Evolutionary conservation across 2,329 filamentous ascomycete genomes (phyloP), one percentile per base, ranked within the genome.

Genomic region (Metarhizium robertsii): DNA sequence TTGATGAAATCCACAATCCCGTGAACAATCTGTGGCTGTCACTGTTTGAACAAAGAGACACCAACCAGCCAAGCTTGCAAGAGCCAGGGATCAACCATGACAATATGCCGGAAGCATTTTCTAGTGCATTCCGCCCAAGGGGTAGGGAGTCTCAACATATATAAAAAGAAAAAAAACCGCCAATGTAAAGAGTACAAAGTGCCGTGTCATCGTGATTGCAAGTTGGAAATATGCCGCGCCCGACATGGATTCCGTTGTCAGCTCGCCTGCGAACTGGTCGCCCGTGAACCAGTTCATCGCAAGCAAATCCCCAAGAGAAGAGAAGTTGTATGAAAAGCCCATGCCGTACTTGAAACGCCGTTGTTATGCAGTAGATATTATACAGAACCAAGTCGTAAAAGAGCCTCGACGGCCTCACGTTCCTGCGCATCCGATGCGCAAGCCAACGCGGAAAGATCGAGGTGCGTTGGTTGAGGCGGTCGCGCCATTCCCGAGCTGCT

Each of bases 311-410:
- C 43, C 34, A 50, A 58, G 42, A 53, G 16, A 25, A 34, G 16
- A 54, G 51, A n/a, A 43, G 45, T 54, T n/a, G 36, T 8, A 34
- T 34, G 10, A 43, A 45, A 48, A 54, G 30, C 25, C 54, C 54
- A 50, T 18, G 47, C 34, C 34, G 4, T 18, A 29, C 47, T 38
- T 34, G 20, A 57, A 57, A 58, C 43, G 47, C 49, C 54, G 7
- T 20, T 48, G 51, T 30, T 10, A 56, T 55, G 53, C 76, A 69
- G 66, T 66, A 67, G 61, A 61, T 75, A 73, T 82, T 85, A 86
- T 81, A 86, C 77, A 81, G 88, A 92, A 73, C 88, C 87, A 71
- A 94, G 86, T 70, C 85, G 83, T 66, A 94, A 76, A 66, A 92
- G 82, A 61, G 88, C 89, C 71, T 90, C 88, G 61, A 92, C 82